Percentiles rank a stretch among this genome's conserved stretches.
phyloP scores from a whole-genome alignment of 2,329 filamentous ascomycete species.

The Botrytis sinoallii region DNA sequence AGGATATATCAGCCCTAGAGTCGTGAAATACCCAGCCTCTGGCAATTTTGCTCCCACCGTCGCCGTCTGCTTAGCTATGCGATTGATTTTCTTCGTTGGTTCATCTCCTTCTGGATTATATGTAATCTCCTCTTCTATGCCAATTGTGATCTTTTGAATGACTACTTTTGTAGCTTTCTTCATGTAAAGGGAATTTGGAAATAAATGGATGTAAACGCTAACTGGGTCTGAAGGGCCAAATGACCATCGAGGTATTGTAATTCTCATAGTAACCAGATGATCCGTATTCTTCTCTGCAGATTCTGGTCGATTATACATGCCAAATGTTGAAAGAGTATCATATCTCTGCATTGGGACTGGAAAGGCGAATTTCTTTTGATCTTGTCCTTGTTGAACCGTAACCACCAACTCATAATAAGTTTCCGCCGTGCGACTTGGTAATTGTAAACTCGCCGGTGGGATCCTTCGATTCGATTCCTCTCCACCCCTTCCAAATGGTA shows the following conservation, averaged over 20 bases:
- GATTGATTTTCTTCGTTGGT: constrained; percentile 84
- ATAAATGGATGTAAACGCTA: constrained; percentile 90
- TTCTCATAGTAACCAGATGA: constrained; percentile 86
- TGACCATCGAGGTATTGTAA: constrained; percentile 91
- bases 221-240: constrained; percentile 95
- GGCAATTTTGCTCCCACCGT: constrained; percentile 79
- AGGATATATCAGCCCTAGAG: constrained; percentile 86
- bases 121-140: constrained; percentile 97
- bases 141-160: constrained; percentile 89
- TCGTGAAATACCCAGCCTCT: constrained; percentile 88
- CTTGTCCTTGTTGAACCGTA: constrained; percentile 85
- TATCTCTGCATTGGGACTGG: constrained; percentile 89
- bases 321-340: constrained; percentile 95
- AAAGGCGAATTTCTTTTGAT: constrained; percentile 87
- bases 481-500: constrained; percentile 87
- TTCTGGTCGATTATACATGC: constrained; percentile 98
- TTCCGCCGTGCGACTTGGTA: constrained; percentile 91
- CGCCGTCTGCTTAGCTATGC: constrained; percentile 79
- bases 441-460: constrained; percentile 85
- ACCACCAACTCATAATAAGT: constrained; percentile 97
- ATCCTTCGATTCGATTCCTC: constrained; percentile 87
- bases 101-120: constrained; percentile 98
- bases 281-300: constrained; percentile 81
- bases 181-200: constrained; percentile 88
- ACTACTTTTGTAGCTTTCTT: constrained; percentile 87